Base-by-base conservation (phyloP, 2,329 filamentous ascomycete genomes). In the Colletotrichum lentis region DNA sequence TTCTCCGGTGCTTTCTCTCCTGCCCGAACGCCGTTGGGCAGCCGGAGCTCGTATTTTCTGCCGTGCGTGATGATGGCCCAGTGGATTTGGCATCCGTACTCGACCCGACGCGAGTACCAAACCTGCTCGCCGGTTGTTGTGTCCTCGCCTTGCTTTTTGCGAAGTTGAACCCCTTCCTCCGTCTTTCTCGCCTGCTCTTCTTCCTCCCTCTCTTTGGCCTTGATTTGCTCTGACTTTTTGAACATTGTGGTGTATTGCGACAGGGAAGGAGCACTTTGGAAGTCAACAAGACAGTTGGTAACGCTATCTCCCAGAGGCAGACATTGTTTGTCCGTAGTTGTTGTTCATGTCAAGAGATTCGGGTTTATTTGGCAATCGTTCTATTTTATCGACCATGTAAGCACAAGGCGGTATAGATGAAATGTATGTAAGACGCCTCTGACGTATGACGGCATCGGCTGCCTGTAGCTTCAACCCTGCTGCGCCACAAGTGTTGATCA, bases 11-110 rank as follows among this genome's bases (percentile, higher is more conserved):
- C 14, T 18, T 59, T 49, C 8, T 47, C 43, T 7, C 5, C 20
- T 6, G 46, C 3, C 0, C 35, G 43, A 5, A 35, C 14, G 14
- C 56, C 56, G 5, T 49, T 43, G 1, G 57, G 46, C 14, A 52
- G 22, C 16, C 46, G 22, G 3, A 60, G 57, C 14, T 41, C 46
- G 46, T 60, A 52, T 3, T 52, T 60, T 7, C 11, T 49, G 44
- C 46, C 57, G 35, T 50, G 44, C 18, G 57, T 52, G 18, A 60
- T 50, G 31, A 60, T 43, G 16, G 35, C 46, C 57, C 46, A 60
- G 22, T 52, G 57, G 5, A 50, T 3, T 10, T 49, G 57, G 24
- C 46, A 52, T n/a, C 57, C 46, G 18, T 60, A 35, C 1, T 60
- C 57, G 22, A 60, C 46, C 11, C 37, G 57, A 3, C 57, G 57